These are phyloP conservation scores for Aegilops tauschii DNA, from an alignment of 176 grass and related monocot genomes.

Conservation along the genomic window DNA sequence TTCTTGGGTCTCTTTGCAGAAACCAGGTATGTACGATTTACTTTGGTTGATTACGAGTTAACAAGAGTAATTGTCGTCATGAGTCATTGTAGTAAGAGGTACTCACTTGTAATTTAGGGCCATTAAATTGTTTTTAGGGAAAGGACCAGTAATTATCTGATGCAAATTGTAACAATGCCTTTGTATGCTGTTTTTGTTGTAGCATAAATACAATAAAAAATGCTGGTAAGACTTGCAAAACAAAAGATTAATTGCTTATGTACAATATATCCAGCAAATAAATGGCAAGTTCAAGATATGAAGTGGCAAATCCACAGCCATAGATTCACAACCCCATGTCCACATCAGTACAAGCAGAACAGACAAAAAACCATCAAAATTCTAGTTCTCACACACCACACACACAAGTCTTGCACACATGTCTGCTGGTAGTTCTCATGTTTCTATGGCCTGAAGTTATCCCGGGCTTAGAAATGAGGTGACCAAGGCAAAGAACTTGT, in stretches of 20 bases:
- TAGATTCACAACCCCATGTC: not conserved
- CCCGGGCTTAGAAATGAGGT: not conserved
- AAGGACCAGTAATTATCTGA: not conserved
- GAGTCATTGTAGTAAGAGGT: not conserved
- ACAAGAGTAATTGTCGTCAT: not conserved
- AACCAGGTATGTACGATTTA: not conserved
- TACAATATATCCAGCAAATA: not conserved
- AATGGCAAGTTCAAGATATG: not conserved
- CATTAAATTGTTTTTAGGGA: not conserved
- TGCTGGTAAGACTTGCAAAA: not conserved
- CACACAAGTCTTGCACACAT: slow-evolving; percentile 11
- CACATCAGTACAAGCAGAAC: not conserved
- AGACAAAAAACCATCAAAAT: not conserved
- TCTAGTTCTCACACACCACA: not conserved
- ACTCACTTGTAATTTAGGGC: not conserved
- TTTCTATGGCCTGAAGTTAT: slow-evolving; percentile 26
- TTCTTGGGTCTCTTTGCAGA: not conserved
- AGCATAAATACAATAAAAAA: not conserved
- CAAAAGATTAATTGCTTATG: not conserved
- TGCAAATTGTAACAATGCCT: not conserved
- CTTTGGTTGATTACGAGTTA: not conserved
- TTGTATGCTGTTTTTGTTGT: not conserved
- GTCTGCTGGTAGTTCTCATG: slow-evolving; percentile 32
- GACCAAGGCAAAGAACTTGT: slow-evolving; percentile 6
- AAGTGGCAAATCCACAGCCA: slow-evolving; percentile 14